These are phyloP conservation scores for Fagus sylvatica DNA, from an alignment of 306 rosid species.

Conservation along the genomic window DNA sequence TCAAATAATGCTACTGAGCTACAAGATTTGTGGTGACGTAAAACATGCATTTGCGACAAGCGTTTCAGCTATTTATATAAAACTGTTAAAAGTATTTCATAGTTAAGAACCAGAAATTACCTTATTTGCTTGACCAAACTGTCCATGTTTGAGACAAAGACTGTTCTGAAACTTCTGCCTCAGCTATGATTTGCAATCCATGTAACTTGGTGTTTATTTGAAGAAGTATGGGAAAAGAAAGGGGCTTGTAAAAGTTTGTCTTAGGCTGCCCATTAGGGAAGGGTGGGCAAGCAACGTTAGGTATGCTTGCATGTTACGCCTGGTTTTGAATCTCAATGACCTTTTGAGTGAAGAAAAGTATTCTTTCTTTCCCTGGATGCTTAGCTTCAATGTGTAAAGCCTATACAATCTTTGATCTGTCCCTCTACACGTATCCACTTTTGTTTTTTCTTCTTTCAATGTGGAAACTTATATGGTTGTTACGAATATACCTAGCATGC, in stretches of 20 bases:
- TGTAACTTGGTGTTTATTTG: conserved; percentile 34
- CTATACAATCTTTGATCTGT: neutral
- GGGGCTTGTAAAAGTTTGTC: conserved; percentile 18
- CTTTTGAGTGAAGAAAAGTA: conserved; percentile 52
- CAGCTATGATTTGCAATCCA: neutral
- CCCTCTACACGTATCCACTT: too few species aligned
- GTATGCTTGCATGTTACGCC: conserved; percentile 54
- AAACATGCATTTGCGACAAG: neutral
- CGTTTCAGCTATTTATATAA: neutral
- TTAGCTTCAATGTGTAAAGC: conserved; percentile 6
- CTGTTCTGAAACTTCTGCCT: conserved; percentile 26
- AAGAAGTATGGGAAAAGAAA: conserved; percentile 26
- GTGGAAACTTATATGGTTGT: too few species aligned
- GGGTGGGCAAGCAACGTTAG: conserved; percentile 39
- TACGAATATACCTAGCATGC: too few species aligned
- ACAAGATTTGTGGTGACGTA: neutral
- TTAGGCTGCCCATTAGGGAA: conserved; percentile 21
- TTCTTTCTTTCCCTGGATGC: conserved; percentile 41
- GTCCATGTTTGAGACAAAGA: conserved; percentile 34
- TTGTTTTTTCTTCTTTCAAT: too few species aligned
- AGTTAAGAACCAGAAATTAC: conserved; percentile 32
- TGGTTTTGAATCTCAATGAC: conserved; percentile 47
- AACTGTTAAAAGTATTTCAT: neutral
- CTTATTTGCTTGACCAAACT: conserved; percentile 43
- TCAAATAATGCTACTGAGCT: too few species aligned